phyloP scores from a whole-genome alignment of 768 basidiomycete species.

The Russula ochroleuca region DNA sequence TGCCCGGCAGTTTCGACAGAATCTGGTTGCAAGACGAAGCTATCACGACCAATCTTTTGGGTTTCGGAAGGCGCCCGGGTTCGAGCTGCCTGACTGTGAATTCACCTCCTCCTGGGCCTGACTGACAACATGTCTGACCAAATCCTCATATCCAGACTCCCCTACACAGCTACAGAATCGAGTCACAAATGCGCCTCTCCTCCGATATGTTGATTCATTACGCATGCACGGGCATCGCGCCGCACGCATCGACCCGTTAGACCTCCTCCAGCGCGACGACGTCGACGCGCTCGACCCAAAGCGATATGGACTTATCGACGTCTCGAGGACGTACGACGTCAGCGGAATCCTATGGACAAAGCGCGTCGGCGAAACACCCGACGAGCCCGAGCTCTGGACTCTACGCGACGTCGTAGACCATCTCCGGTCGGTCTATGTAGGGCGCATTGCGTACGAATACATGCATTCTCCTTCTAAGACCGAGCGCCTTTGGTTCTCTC shows the following conservation, averaged over 20 bases:
- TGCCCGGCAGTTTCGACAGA: constrained; percentile 2
- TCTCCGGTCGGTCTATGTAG: constrained; percentile 72
- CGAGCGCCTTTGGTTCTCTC: constrained; percentile 86
- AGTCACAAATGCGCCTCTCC: constrained; percentile 63
- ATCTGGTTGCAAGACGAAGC: constrained; percentile 20
- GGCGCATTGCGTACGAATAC: constrained; percentile 85
- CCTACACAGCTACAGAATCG: constrained; percentile 60
- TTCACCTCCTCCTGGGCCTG: not conserved
- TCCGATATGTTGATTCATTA: constrained; percentile 87
- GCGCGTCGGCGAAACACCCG: constrained; percentile 36
- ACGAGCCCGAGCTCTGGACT: constrained; percentile 50
- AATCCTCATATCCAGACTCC: not conserved
- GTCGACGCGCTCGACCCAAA: constrained; percentile 70
- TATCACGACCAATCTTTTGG: constrained; percentile 84
- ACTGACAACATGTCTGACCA: not conserved
- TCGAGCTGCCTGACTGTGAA: constrained; percentile 70
- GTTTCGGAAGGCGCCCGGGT: constrained; percentile 59
- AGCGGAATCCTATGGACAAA: constrained; percentile 80
- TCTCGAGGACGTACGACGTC: constrained; percentile 55
- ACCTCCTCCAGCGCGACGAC: constrained; percentile 78
- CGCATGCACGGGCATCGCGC: constrained; percentile 83
- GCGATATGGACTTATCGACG: constrained; percentile 68
- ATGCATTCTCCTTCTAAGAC: constrained; percentile 87
- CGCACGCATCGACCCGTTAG: constrained; percentile 82
- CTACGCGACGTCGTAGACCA: constrained; percentile 67